Evolutionary conservation across 164 flowering plant genomes (phyloP).

Genomic region (Echeveria elegans): DNA sequence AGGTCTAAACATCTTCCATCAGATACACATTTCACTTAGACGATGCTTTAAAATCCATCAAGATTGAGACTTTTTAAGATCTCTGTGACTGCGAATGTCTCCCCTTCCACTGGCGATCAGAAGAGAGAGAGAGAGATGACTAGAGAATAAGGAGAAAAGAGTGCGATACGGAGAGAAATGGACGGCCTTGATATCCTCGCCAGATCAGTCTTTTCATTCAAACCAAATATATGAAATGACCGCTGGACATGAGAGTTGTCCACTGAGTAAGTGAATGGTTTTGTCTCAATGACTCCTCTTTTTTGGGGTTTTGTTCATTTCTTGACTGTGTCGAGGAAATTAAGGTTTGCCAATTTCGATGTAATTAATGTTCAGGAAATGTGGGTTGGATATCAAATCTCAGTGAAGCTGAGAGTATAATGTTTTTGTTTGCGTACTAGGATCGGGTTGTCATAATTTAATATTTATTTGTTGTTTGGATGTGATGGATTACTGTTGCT

Average conservation of each 20-base stretch:
- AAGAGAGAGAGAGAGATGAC: not conserved
- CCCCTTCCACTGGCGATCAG: not conserved
- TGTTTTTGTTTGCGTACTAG: constrained; percentile 18
- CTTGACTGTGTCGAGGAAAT: constrained; percentile 46
- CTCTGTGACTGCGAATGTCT: not conserved
- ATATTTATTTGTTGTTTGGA: not conserved
- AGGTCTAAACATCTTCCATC: not conserved
- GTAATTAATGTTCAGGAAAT: not conserved
- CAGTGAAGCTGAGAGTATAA: not conserved
- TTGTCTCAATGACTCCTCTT: constrained; percentile 21
- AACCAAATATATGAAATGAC: not conserved
- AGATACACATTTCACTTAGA: not conserved
- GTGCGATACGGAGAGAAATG: too few species aligned
- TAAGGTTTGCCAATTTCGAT: constrained; percentile 25
- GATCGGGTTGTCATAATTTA: constrained; percentile 13
- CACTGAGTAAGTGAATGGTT: constrained; percentile 9
- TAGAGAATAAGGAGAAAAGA: too few species aligned
- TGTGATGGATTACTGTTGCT: constrained; percentile 1
- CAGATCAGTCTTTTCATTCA: constrained; percentile 1
- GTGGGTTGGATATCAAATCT: constrained; percentile 3
- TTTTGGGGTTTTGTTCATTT: constrained; percentile 18
- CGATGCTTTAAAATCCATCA: not conserved
- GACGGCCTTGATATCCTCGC: too few species aligned
- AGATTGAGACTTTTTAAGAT: not conserved
- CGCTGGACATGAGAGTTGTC: not conserved